A percentile compares a stretch with the other conserved stretches of the same genome.
These are phyloP conservation scores for Exserohilum turcica DNA, from an alignment of 2,329 filamentous ascomycete species.

Conservation along the genomic window DNA sequence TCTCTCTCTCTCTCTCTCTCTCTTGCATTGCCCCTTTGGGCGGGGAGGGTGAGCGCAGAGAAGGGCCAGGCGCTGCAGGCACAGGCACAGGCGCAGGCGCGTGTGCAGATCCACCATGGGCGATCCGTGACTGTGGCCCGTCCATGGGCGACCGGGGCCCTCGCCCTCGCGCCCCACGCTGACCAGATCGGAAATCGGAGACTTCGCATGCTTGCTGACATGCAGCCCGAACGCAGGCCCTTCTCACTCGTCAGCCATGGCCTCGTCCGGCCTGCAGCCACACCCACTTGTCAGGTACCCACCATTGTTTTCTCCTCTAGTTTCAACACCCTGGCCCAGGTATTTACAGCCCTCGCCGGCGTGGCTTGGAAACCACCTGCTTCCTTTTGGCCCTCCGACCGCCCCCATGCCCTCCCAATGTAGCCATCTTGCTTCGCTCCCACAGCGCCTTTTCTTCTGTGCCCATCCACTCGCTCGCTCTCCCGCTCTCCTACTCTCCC, in stretches of 20 bases:
- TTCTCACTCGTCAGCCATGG: conserved; percentile 32
- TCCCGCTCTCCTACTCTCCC: too few relatives aligned
- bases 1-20: too few relatives aligned
- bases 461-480: too few relatives aligned
- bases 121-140: conserved; percentile 48
- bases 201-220: conserved; percentile 37
- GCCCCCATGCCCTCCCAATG: conserved; percentile 37
- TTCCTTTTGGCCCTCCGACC: conserved; percentile 39
- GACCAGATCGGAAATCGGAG: conserved; percentile 46
- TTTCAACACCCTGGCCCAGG: conserved; percentile 31
- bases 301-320: conserved; percentile 35
- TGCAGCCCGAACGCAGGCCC: conserved; percentile 25
- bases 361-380: conserved; percentile 38
- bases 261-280: conserved; percentile 42
- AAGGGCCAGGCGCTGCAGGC: conserved; percentile 42
- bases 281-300: conserved; percentile 41
- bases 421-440: conserved; percentile 34
- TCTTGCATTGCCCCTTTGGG: not conserved
- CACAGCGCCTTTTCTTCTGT: conserved; percentile 21
- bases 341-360: conserved; percentile 41
- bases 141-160: conserved; percentile 42
- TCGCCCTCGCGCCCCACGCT: conserved; percentile 40
- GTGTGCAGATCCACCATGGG: conserved; percentile 43
- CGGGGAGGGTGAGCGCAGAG: too few relatives aligned
- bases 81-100: conserved; percentile 39